Conservation (phyloP, 2,329 filamentous ascomycete genomes). For the Trichoderma koningii region DNA sequence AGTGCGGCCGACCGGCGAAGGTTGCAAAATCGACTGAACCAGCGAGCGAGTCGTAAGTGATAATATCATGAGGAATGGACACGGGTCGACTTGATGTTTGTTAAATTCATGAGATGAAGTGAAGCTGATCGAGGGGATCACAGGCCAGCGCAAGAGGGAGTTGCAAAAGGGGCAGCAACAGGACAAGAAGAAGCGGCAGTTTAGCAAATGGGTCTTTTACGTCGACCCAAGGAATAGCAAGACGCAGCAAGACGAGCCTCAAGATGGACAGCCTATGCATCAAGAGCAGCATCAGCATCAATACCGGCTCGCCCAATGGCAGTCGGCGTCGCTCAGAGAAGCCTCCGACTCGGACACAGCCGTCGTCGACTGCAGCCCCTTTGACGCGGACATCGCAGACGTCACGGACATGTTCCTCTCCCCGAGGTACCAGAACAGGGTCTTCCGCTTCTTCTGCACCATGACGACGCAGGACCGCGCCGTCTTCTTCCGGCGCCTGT, state of each 20-base stretch:
- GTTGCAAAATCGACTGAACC: constrained; percentile 28
- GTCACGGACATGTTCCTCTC: constrained; percentile 10
- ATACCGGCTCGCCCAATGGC: not conserved
- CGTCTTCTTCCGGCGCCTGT: constrained; percentile 5
- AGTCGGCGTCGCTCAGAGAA: not conserved
- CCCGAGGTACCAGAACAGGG: not conserved
- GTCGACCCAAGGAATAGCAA: not conserved
- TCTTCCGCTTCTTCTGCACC: constrained; percentile 13
- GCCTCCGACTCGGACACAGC: not conserved
- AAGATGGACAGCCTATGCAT: not conserved
- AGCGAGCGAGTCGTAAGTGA: constrained; percentile 28
- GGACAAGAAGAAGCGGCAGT: not conserved
- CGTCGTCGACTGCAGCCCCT: not conserved
- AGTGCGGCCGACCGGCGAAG: constrained; percentile 22
- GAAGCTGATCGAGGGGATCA: not conserved
- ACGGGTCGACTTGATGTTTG: too few species aligned
- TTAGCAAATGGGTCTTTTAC: constrained; percentile 23
- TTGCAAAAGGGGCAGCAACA: not conserved
- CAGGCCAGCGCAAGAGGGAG: constrained; percentile 16
- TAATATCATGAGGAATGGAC: not conserved
- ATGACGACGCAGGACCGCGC: not conserved
- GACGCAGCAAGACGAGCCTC: not conserved
- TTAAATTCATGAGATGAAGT: too few species aligned
- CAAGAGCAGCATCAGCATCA: not conserved
- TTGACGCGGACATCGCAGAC: not conserved